Evolutionary conservation across 805 yeast genomes (phyloP).

Genomic region (Starmera caribaea): DNA sequence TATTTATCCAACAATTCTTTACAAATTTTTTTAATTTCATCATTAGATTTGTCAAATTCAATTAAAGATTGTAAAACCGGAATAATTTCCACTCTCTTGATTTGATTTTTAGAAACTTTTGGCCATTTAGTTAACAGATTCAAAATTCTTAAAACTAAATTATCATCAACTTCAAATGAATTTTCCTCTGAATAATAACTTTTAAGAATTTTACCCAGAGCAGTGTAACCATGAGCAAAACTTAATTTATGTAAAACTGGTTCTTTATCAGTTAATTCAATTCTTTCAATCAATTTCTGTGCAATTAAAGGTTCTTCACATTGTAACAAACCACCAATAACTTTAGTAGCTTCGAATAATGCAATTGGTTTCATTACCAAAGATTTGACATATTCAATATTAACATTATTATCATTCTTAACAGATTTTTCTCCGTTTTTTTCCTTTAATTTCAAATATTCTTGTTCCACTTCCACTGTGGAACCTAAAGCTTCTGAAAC

Average conservation of each 20-base stretch:
- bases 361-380: slow-evolving; percentile 43
- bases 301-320: slow-evolving; percentile 59
- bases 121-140: slow-evolving; percentile 58
- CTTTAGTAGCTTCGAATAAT: slow-evolving; percentile 57
- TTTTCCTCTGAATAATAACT: slow-evolving; percentile 10
- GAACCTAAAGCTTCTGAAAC: slow-evolving; percentile 84
- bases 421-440: slow-evolving; percentile 31
- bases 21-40: slow-evolving; percentile 27
- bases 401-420: slow-evolving; percentile 49
- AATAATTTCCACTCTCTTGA: slow-evolving; percentile 67
- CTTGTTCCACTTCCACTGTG: slow-evolving; percentile 53
- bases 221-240: slow-evolving; percentile 79
- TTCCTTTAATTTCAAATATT: slow-evolving; percentile 57
- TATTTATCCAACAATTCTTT: slow-evolving; percentile 49
- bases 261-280: slow-evolving; percentile 41
- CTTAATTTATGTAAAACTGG: slow-evolving; percentile 50
- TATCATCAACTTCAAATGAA: slow-evolving; percentile 27
- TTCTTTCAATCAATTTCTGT: slow-evolving; percentile 57
- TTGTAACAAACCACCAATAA: slow-evolving; percentile 75
- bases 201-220: slow-evolving; percentile 53
- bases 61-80: slow-evolving; percentile 39
- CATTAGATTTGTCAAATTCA: slow-evolving; percentile 11
- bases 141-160: slow-evolving; percentile 39
- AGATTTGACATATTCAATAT: slow-evolving; percentile 53
- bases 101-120: slow-evolving; percentile 64